A percentile compares a stretch with the other conserved stretches of the same genome.
Conservation (phyloP, 2,329 filamentous ascomycete species). For the Dothidotthia symphoricarpi region DNA sequence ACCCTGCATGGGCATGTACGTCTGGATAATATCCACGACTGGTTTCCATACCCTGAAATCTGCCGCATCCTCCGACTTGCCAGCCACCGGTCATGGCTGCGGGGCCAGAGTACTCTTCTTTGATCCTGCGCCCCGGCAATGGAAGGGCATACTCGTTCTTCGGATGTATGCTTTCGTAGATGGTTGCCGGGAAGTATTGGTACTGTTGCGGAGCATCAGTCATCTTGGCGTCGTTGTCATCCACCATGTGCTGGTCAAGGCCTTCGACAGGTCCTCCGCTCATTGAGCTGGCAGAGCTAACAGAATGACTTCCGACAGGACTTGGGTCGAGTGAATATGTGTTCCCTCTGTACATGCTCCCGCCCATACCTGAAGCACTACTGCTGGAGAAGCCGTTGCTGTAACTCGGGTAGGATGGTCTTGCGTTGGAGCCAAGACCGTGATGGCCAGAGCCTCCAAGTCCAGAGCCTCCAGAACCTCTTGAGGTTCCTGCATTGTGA, state of each 20-base stretch:
- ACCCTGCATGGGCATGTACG: conserved; percentile 42
- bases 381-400: conserved; percentile 35
- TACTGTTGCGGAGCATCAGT: conserved; percentile 47
- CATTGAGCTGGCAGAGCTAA: conserved; percentile 46
- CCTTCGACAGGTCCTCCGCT: conserved; percentile 44
- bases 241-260: conserved; percentile 44
- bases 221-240: conserved; percentile 40
- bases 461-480: conserved; percentile 35
- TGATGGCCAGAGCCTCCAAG: conserved; percentile 40
- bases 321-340: conserved; percentile 43
- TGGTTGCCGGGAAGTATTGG: conserved; percentile 47
- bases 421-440: conserved; percentile 67
- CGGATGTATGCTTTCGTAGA: conserved; percentile 43
- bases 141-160: conserved; percentile 37
- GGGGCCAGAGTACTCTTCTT: conserved; percentile 45
- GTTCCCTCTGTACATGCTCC: conserved; percentile 35
- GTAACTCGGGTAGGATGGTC: conserved; percentile 43
- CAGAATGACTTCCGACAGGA: conserved; percentile 44
- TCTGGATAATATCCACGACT: conserved; percentile 51
- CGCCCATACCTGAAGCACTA: conserved; percentile 29
- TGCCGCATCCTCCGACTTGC: conserved; percentile 42
- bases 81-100: conserved; percentile 31
- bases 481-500: conserved; percentile 37
- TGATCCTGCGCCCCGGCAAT: conserved; percentile 41
- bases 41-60: conserved; percentile 48